phyloP scores from a whole-genome alignment of 2,329 filamentous ascomycete genomes.

The Madurella fahalii region DNA sequence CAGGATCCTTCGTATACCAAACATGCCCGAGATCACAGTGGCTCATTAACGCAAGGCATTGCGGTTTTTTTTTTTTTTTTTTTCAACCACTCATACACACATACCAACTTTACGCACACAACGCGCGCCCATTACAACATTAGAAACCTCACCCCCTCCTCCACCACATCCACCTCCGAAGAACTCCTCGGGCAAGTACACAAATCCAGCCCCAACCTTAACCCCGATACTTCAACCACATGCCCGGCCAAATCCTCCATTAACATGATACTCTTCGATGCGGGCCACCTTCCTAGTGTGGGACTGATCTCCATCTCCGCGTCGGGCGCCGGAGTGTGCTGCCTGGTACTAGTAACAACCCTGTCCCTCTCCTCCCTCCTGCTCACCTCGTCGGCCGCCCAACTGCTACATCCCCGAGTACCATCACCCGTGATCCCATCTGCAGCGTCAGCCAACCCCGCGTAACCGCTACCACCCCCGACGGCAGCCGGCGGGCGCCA shows the following conservation, averaged over 20 bases:
- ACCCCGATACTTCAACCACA: slow-evolving; percentile 17
- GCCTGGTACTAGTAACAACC: not conserved
- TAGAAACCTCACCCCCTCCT: slow-evolving; percentile 5
- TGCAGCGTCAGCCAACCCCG: too few relatives aligned
- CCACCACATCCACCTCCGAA: not conserved
- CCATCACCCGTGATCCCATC: not conserved
- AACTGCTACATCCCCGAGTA: not conserved
- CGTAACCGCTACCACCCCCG: too few relatives aligned
- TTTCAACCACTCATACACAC: too few relatives aligned
- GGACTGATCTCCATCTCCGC: slow-evolving; percentile 23
- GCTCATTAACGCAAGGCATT: too few relatives aligned
- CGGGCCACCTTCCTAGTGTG: slow-evolving; percentile 21
- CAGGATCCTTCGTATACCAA: too few relatives aligned
- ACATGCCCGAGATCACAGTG: too few relatives aligned
- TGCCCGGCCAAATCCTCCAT: slow-evolving; percentile 7
- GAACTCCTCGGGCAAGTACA: slow-evolving; percentile 1
- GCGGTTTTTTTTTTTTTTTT: too few relatives aligned
- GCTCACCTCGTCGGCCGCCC: not conserved
- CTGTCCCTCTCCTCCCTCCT: not conserved
- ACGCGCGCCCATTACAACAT: slow-evolving; percentile 11
- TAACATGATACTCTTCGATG: not conserved
- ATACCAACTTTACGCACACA: too few relatives aligned
- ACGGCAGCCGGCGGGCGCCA: slow-evolving; percentile 6
- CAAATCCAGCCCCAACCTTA: slow-evolving; percentile 23
- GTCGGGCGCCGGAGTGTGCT: slow-evolving; percentile 9